phyloP scores from a whole-genome alignment of 1,284 basidiomycete genomes.

The Ceratobasidium sp. region DNA sequence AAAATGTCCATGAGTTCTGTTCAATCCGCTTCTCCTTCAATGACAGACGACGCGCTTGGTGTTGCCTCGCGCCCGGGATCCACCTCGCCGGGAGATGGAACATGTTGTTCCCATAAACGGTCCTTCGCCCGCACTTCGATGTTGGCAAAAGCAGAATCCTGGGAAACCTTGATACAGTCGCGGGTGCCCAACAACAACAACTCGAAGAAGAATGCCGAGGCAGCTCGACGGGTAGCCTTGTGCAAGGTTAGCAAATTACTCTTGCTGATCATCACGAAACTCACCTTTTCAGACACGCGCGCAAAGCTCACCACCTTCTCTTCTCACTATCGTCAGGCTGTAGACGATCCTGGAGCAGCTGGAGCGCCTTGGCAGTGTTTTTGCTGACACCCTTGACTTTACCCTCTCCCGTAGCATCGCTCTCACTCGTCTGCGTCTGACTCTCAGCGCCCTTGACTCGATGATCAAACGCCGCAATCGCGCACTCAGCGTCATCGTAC shows the following conservation, averaged over 20 bases:
- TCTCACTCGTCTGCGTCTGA: conserved; percentile 57
- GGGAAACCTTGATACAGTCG: conserved; percentile 84
- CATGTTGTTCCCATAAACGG: conserved; percentile 69
- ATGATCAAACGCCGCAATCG: conserved; percentile 82
- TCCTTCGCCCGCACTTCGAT: conserved; percentile 85
- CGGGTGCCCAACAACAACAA: conserved; percentile 91
- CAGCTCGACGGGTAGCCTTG: conserved; percentile 87
- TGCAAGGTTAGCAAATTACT: conserved; percentile 32
- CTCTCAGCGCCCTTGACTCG: conserved; percentile 54
- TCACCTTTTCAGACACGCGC: conserved; percentile 74
- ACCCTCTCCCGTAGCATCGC: conserved; percentile 51
- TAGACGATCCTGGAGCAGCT: conserved; percentile 80
- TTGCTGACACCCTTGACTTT: conserved; percentile 82
- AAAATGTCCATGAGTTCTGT: background rate
- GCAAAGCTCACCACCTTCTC: conserved; percentile 75
- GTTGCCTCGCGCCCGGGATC: conserved; percentile 33
- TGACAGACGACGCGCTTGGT: conserved; percentile 28
- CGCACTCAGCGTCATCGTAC: conserved; percentile 74
- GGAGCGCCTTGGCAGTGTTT: conserved; percentile 89
- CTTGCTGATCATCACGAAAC: conserved; percentile 18
- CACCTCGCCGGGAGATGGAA: conserved; percentile 14
- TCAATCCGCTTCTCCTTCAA: conserved; percentile 30
- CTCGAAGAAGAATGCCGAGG: conserved; percentile 97
- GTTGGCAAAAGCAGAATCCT: conserved; percentile 74
- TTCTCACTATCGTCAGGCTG: conserved; percentile 55